Evolutionary conservation across 73 alveolate genomes (phyloP).

Genomic region (Urostyla sp.): DNA sequence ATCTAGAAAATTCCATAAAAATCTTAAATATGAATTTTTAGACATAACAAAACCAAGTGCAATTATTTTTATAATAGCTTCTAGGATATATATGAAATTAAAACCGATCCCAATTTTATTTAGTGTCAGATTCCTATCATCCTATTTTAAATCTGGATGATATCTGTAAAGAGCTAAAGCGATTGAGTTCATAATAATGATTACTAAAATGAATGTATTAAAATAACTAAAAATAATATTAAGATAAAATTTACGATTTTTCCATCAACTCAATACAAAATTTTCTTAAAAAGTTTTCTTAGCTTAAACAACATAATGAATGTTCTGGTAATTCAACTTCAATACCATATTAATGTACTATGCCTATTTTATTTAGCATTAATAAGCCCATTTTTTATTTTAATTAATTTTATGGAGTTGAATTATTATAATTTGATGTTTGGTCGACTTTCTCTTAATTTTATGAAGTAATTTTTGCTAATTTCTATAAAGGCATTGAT

Average conservation of each 20-base stretch:
- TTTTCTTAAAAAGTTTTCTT: slow-evolving; percentile 4
- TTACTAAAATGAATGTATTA: background rate
- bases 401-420: no score
- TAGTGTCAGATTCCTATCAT: background rate
- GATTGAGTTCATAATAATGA: slow-evolving; percentile 25
- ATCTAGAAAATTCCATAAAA: slow-evolving; percentile 73
- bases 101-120: background rate
- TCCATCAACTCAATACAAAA: slow-evolving; percentile 17
- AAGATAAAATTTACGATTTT: background rate
- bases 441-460: no score
- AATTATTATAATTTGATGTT: no score
- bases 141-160: background rate
- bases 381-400: no score
- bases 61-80: no score
- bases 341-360: no score
- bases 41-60: slow-evolving; percentile 18
- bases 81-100: background rate
- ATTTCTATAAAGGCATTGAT: no score
- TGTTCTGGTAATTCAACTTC: no score
- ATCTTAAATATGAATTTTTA: slow-evolving; percentile 64
- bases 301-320: no score
- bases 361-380: no score
- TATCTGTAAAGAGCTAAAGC: slow-evolving; percentile 41
- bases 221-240: slow-evolving; percentile 3
- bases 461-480: no score